These are phyloP conservation scores for Saccharomycopsis schoenii DNA, from an alignment of 805 yeast species.

Conservation along the genomic window DNA sequence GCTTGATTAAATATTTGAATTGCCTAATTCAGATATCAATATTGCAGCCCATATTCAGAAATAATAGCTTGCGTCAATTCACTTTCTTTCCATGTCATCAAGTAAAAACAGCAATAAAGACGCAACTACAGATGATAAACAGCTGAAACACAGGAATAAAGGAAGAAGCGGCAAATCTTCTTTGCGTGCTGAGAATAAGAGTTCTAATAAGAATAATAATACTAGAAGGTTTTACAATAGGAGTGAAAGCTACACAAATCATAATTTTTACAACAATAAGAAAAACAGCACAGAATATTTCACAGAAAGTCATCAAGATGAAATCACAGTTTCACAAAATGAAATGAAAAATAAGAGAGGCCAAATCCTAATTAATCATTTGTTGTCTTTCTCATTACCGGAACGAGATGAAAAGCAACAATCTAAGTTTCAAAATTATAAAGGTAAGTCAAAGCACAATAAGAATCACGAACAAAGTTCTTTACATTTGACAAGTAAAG, in stretches of 20 bases:
- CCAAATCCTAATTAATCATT: constrained; percentile 46
- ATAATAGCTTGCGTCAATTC: neutral
- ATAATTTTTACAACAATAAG: neutral
- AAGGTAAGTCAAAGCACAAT: constrained; percentile 18
- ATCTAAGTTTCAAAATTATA: constrained; percentile 9
- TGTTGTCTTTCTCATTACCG: constrained; percentile 48
- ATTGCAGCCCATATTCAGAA: neutral
- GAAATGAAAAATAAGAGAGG: neutral
- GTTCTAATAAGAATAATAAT: neutral
- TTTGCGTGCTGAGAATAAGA: neutral
- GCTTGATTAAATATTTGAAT: no score
- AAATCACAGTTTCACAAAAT: constrained; percentile 1
- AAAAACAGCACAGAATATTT: neutral
- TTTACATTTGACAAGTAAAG: constrained; percentile 50
- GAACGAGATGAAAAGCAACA: constrained; percentile 25
- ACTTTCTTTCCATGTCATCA: neutral
- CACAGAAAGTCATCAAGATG: constrained; percentile 2
- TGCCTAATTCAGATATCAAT: neutral
- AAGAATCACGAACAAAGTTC: constrained; percentile 26
- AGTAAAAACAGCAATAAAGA: neutral
- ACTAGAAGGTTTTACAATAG: neutral
- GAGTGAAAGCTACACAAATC: neutral
- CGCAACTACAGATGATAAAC: neutral
- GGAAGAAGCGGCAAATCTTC: neutral
- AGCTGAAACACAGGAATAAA: neutral